Evolutionary conservation across 345 rosid species (phyloP).

Genomic region (Linum usitatissimum): DNA sequence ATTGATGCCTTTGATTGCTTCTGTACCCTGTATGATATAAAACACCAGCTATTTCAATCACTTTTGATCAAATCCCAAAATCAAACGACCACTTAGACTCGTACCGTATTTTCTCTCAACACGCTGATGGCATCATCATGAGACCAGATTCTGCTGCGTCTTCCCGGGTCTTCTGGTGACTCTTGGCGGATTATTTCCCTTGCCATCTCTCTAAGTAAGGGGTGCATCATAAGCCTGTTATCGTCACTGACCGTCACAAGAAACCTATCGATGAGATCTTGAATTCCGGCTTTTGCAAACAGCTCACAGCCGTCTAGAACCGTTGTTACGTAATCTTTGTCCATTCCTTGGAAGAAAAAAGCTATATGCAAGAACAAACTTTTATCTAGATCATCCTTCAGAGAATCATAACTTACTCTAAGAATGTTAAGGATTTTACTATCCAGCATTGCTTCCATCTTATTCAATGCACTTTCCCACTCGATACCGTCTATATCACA

Average conservation of each 20-base stretch:
- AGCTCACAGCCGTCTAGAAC: slow-evolving; percentile 5
- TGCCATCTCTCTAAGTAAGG: slow-evolving; percentile 25
- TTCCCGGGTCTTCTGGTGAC: slow-evolving; percentile 2
- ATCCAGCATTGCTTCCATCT: neutral
- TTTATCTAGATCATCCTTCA: neutral
- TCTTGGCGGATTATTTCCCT: slow-evolving; percentile 16
- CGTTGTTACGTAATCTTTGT: neutral
- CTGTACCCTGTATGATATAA: slow-evolving; percentile 15
- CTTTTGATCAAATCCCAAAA: too few relatives aligned
- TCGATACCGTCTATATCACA: neutral
- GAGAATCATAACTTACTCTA: slow-evolving; percentile 2
- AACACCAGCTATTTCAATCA: too few relatives aligned
- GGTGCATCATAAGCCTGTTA: slow-evolving; percentile 19
- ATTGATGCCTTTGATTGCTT: slow-evolving; percentile 1
- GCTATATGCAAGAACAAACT: slow-evolving; percentile 3
- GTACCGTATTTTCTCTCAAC: slow-evolving; percentile 3
- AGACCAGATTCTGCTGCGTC: slow-evolving; percentile 20
- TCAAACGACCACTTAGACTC: too few relatives aligned
- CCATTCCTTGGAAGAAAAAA: neutral
- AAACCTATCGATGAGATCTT: neutral
- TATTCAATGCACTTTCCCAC: neutral
- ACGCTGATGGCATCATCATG: slow-evolving; percentile 9
- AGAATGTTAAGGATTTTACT: neutral
- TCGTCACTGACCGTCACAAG: neutral
- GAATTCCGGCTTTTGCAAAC: slow-evolving; percentile 2